A percentile compares a stretch with the other conserved stretches of the same genome.
These are phyloP conservation scores for Selaginella moellendorffii DNA, from an alignment of 75 land plant genomes.

Conservation along the genomic window DNA sequence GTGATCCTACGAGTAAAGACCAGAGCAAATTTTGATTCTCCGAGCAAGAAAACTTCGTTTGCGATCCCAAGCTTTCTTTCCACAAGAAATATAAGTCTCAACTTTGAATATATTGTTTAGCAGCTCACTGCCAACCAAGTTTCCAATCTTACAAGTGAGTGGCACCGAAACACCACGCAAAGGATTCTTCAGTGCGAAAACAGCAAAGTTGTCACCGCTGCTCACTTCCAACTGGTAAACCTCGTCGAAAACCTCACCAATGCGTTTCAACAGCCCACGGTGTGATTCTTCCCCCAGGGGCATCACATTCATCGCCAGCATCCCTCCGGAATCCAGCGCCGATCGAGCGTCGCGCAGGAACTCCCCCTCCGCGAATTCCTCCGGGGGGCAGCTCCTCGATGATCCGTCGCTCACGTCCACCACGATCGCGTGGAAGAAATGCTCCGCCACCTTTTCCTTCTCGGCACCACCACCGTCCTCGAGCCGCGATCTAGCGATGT, in stretches of 20 bases:
- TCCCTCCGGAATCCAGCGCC: constrained; percentile 34
- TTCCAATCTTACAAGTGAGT: too few species aligned
- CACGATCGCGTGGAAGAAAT: constrained; percentile 45
- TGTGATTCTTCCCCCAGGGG: constrained; percentile 20
- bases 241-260: constrained; percentile 42
- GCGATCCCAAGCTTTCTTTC: too few species aligned
- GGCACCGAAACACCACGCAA: too few species aligned
- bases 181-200: constrained; percentile 69
- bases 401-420: constrained; percentile 68
- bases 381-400: constrained; percentile 50
- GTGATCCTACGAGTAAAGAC: too few species aligned
- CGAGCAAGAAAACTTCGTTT: too few species aligned
- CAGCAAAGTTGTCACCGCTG: constrained; percentile 51
- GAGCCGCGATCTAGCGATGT: too few species aligned
- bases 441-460: too few species aligned
- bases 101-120: too few species aligned
- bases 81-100: too few species aligned
- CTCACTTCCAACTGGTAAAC: constrained; percentile 51
- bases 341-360: constrained; percentile 34
- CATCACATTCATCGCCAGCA: constrained; percentile 59
- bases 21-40: too few species aligned
- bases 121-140: too few species aligned
- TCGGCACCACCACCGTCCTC: too few species aligned
- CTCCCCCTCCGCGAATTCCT: constrained; percentile 26
- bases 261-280: constrained; percentile 13